A percentile compares a stretch with the other conserved stretches of the same genome.
phyloP scores from a whole-genome alignment of 1,284 basidiomycete species.

The Leccinum discolor region DNA sequence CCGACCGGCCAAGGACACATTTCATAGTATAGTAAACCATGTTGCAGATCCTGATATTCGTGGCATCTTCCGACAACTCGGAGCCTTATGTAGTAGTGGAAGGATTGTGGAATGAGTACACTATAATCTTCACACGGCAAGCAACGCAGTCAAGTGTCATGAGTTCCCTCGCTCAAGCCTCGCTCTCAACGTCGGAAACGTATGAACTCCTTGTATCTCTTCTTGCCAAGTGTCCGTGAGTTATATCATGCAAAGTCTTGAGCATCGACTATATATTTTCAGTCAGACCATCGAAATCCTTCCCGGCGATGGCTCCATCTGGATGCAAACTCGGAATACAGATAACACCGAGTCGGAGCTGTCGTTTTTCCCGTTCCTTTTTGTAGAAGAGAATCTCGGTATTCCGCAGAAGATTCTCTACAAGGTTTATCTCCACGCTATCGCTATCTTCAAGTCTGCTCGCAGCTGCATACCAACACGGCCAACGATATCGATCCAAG shows the following conservation, averaged over 20 bases:
- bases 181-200: constrained; percentile 2
- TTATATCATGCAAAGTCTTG: neutral
- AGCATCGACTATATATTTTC: constrained; percentile 1
- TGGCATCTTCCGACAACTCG: neutral
- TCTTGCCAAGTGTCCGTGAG: constrained; percentile 27
- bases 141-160: neutral
- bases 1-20: neutral
- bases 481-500: neutral
- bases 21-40: neutral
- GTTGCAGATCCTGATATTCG: neutral
- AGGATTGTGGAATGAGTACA: neutral
- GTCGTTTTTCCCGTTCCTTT: constrained; percentile 47
- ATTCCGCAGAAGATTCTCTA: constrained; percentile 59
- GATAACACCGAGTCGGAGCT: constrained; percentile 2
- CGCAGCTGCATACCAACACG: constrained; percentile 6
- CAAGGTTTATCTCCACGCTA: constrained; percentile 48
- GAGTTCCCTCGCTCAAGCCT: neutral
- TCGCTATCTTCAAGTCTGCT: constrained; percentile 35
- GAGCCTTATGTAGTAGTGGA: neutral
- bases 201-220: constrained; percentile 27
- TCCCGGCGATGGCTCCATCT: constrained; percentile 24
- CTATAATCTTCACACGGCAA: neutral
- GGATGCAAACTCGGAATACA: constrained; percentile 8
- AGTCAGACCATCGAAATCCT: constrained; percentile 29
- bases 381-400: constrained; percentile 61